Evolutionary conservation across 1,284 basidiomycete species (phyloP).

Genomic region (Macrocystidia cucumis): DNA sequence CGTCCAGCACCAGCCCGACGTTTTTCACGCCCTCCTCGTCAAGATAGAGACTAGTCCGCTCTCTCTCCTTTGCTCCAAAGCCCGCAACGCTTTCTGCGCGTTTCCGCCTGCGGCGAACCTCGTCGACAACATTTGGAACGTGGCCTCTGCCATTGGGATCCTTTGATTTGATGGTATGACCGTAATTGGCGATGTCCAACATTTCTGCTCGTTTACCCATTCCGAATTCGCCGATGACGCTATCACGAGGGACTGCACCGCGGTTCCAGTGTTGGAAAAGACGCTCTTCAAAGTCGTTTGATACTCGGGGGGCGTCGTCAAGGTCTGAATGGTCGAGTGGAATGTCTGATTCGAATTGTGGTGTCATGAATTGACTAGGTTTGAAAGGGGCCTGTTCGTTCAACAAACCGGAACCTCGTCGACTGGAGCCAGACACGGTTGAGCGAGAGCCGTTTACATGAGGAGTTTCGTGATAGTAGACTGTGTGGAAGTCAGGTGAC

Average conservation of each 20-base stretch:
- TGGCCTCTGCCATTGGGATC: conserved; percentile 15
- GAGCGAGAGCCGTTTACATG: conserved; percentile 18
- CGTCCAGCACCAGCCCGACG: conserved; percentile 54
- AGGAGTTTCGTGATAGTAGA: conserved; percentile 14
- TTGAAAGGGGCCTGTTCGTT: conserved; percentile 42
- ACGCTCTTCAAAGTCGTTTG: conserved; percentile 68
- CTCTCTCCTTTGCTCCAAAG: conserved; percentile 25
- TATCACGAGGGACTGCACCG: conserved; percentile 71
- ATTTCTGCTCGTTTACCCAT: conserved; percentile 67
- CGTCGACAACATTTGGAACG: conserved; percentile 14
- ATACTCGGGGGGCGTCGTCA: conserved; percentile 34
- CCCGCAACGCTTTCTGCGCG: conserved; percentile 54
- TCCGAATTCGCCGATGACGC: conserved; percentile 70
- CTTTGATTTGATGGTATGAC: conserved; percentile 38
- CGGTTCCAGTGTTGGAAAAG: conserved; percentile 82
- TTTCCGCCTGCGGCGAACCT: conserved; percentile 22
- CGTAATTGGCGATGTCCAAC: conserved; percentile 77
- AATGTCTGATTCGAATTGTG: conserved; percentile 12
- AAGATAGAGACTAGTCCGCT: conserved; percentile 56
- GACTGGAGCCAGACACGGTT: conserved; percentile 19
- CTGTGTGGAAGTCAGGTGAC: conserved; percentile 17
- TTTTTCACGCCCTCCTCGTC: conserved; percentile 46
- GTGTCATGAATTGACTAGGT: conserved; percentile 25
- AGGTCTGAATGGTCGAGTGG: conserved; percentile 8
- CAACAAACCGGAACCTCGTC: conserved; percentile 32